A percentile compares a stretch with the other conserved stretches of the same genome.
phyloP scores from a whole-genome alignment of 2,329 filamentous ascomycete species.

The Colletotrichum noveboracense region DNA sequence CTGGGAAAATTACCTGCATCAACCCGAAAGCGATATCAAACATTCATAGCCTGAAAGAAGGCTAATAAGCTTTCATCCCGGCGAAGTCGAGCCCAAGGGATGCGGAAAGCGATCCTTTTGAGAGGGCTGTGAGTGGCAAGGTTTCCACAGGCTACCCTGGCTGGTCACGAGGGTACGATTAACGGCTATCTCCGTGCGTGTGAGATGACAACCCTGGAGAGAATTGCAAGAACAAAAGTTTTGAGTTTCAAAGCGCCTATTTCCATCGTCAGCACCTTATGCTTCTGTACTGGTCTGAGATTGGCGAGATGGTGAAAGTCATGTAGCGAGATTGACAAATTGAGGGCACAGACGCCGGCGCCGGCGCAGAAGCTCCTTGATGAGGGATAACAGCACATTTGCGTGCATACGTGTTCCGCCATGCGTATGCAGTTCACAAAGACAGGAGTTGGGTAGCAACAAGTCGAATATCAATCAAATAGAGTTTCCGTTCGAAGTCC shows the following conservation, averaged over 20 bases:
- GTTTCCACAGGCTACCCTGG: neutral
- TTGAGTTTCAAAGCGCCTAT: neutral
- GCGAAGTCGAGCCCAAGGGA: neutral
- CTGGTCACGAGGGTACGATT: neutral
- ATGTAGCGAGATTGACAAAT: neutral
- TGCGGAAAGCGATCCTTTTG: neutral
- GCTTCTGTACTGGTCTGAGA: neutral
- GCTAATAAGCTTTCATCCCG: neutral
- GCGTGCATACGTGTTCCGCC: neutral
- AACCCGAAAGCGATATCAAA: neutral
- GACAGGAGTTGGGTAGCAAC: no score
- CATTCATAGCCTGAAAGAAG: neutral
- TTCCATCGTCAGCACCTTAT: neutral
- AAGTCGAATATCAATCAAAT: neutral
- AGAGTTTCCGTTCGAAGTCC: neutral
- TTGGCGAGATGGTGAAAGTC: neutral
- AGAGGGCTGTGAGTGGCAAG: neutral
- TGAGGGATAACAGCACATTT: neutral
- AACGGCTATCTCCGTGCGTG: neutral
- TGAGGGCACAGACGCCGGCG: neutral
- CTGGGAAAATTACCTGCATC: neutral
- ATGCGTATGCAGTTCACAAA: neutral
- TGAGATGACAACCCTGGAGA: neutral
- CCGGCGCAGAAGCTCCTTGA: neutral
- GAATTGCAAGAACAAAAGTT: neutral